phyloP scores from a whole-genome alignment of 1,284 basidiomycete species.

The Testicularia cyperi region DNA sequence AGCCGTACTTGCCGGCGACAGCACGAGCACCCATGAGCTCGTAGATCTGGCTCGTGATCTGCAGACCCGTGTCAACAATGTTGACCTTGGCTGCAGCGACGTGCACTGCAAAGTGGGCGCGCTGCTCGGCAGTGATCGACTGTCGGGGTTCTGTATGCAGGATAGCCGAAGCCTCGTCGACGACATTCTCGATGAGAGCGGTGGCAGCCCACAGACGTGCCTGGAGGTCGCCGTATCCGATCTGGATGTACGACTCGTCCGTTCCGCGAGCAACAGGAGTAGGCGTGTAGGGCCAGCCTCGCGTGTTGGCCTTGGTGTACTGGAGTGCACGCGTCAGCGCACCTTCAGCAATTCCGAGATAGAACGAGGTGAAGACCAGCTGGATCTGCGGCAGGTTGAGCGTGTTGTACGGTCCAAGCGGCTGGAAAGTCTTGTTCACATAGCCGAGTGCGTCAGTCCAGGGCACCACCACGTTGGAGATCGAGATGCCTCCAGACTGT shows the following conservation, averaged over 20 bases:
- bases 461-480: conserved; percentile 48
- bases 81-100: conserved; percentile 58
- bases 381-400: conserved; percentile 59
- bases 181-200: conserved; percentile 51
- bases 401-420: conserved; percentile 57
- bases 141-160: conserved; percentile 38
- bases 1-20: conserved; percentile 54
- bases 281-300: conserved; percentile 57
- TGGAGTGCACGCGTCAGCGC: conserved; percentile 47
- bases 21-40: conserved; percentile 57
- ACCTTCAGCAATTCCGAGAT: conserved; percentile 60
- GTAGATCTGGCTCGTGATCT: conserved; percentile 56
- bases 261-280: conserved; percentile 40
- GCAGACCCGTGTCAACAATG: conserved; percentile 53
- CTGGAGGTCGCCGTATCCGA: conserved; percentile 57
- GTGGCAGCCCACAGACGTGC: conserved; percentile 56
- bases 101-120: conserved; percentile 55
- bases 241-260: conserved; percentile 60
- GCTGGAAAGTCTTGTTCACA: conserved; percentile 40
- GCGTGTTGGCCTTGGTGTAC: conserved; percentile 58
- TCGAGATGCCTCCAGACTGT: conserved; percentile 51
- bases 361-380: conserved; percentile 58
- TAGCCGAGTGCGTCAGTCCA: conserved; percentile 55
- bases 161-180: conserved; percentile 33
- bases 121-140: conserved; percentile 50